These are phyloP conservation scores for Boletus huronensis DNA, from an alignment of 768 basidiomycete species.

Conservation along the genomic window DNA sequence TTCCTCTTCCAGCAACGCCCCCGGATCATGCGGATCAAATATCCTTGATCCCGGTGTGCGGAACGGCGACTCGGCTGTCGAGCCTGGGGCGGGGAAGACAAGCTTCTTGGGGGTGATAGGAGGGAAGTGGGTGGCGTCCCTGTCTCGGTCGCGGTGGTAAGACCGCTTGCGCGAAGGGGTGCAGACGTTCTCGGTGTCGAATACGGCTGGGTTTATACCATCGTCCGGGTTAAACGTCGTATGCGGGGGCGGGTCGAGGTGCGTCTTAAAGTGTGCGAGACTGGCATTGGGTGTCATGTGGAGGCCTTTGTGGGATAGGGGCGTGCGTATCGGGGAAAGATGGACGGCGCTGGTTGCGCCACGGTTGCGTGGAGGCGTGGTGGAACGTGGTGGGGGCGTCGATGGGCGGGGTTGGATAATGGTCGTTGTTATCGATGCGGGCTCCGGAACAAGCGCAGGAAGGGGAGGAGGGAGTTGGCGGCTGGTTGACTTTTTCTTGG, in stretches of 20 bases:
- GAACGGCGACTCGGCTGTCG: constrained; percentile 40
- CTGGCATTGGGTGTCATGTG: constrained; percentile 69
- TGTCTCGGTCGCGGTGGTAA: constrained; percentile 27
- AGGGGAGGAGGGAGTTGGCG: constrained; percentile 18
- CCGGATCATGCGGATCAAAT: constrained; percentile 72
- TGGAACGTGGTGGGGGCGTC: constrained; percentile 40
- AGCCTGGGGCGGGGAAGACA: constrained; percentile 30
- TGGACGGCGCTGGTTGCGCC: constrained; percentile 31
- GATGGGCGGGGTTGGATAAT: constrained; percentile 18
- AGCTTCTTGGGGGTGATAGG: constrained; percentile 46
- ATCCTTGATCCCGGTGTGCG: constrained; percentile 48
- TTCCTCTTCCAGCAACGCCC: constrained; percentile 68
- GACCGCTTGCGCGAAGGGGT: constrained; percentile 47
- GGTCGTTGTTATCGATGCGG: constrained; percentile 10
- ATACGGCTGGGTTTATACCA: constrained; percentile 37
- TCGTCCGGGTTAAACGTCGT: constrained; percentile 25
- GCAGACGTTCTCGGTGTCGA: constrained; percentile 36
- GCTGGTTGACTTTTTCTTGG: constrained; percentile 19
- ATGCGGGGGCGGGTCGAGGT: constrained; percentile 60
- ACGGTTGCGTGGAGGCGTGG: constrained; percentile 36
- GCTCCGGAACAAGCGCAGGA: constrained; percentile 27
- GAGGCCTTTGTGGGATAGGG: constrained; percentile 62
- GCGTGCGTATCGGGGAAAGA: constrained; percentile 61
- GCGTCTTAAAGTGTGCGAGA: constrained; percentile 64
- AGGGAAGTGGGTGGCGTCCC: constrained; percentile 20